Evolutionary conservation across 176 grass and related monocot species (phyloP).

Genomic region (Pharus latifolius): DNA sequence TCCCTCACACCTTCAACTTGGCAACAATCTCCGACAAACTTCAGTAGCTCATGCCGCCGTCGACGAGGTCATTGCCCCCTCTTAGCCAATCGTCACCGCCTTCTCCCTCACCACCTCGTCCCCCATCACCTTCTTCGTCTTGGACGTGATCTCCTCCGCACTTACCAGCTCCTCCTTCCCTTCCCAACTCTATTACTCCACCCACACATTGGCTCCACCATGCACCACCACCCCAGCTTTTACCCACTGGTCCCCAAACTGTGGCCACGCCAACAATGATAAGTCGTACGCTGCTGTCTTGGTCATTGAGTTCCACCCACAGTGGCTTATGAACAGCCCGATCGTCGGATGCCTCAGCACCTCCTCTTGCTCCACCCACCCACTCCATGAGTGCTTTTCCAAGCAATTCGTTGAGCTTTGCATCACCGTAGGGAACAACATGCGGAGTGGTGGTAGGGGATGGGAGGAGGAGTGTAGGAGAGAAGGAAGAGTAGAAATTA

Average conservation of each 20-base stretch:
- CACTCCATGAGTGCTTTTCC: slow-evolving; percentile 35
- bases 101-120: background rate
- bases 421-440: too few species aligned
- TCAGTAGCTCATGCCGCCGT: slow-evolving; percentile 24
- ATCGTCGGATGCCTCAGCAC: slow-evolving; percentile 37
- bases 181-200: slow-evolving; percentile 53
- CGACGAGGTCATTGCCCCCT: background rate
- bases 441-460: too few species aligned
- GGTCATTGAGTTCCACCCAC: slow-evolving; percentile 72
- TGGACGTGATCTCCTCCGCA: background rate
- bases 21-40: slow-evolving; percentile 15
- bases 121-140: slow-evolving; percentile 22
- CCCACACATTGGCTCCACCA: slow-evolving; percentile 33
- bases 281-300: slow-evolving; percentile 43
- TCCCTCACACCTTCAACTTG: too few species aligned
- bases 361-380: slow-evolving; percentile 67
- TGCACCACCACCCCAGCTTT: slow-evolving; percentile 31
- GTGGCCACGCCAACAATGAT: slow-evolving; percentile 53
- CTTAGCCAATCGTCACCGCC: background rate
- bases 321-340: slow-evolving; percentile 65
- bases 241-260: slow-evolving; percentile 51
- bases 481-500: too few species aligned
- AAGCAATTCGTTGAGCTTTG: slow-evolving; percentile 25
- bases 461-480: too few species aligned
- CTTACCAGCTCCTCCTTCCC: slow-evolving; percentile 26